Base-by-base conservation (phyloP, 805 yeast genomes). In the Kazachstania viticola region DNA sequence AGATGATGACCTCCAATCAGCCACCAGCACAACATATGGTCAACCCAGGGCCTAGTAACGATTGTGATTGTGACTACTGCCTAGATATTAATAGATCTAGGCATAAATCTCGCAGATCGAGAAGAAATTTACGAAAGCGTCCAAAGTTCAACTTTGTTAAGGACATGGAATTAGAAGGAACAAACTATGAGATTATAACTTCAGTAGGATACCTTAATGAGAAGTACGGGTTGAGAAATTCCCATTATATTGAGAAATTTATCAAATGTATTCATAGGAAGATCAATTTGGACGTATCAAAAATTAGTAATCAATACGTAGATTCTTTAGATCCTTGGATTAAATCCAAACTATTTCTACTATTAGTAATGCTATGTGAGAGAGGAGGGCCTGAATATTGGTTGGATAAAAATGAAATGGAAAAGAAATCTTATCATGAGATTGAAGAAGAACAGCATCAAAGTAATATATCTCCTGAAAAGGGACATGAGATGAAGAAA, bases 301-400 rank as follows among this genome's bases (percentile, higher is more conserved):
- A 35, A 21, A 49, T 53, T 15, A 35, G 33, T 21, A 55, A 52
- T 16, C 33, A 37, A 4, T 46, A 41, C 18, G 39, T 44, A 7
- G 42, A 42, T 3, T 34, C 39, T 9, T 33, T 51, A 23, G 43
- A 33, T 21, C 53, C 56, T 2, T 48, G 52, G 57, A 43, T 44
- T 9, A 56, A 50, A 34, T 38, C 49, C 9, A 56, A 49, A 34
- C 40, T 48, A 13, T 56, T 51, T 29, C 38, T 49, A n/a, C 36
- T 51, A 29, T 36, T 51, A 26, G 58, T 48, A 7, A 50, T 53
- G 1, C 39, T 49, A 16, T 50, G 52, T 11, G 57, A 52, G 33
- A 43, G 52, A 36, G 59, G 60, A 29, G 60, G 60, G 0, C 57
- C 60, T 5, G 59, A 55, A 27, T 55, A 55, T 29, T 54, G 59